Evolutionary conservation across 1,139 yeast genomes (phyloP).

Genomic region (Yamadazyma friedrichii): DNA sequence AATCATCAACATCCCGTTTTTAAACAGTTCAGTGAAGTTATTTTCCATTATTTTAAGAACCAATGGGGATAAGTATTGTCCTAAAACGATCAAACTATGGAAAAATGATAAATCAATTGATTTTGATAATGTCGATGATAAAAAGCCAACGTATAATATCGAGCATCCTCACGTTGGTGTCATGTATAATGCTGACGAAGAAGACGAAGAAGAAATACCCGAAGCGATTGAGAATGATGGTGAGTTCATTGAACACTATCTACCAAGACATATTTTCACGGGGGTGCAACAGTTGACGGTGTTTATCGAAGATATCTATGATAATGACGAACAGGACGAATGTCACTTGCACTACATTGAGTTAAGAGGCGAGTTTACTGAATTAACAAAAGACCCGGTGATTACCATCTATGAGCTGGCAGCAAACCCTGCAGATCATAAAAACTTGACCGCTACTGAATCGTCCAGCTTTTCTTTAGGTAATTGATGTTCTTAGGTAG

Average conservation of each 20-base stretch:
- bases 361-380: slow-evolving; percentile 75
- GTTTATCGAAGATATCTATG: slow-evolving; percentile 67
- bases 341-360: slow-evolving; percentile 70
- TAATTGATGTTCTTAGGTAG: slow-evolving; percentile 7
- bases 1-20: slow-evolving; percentile 68
- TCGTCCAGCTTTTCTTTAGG: slow-evolving; percentile 8
- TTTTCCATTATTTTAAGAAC: slow-evolving; percentile 73
- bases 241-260: slow-evolving; percentile 77
- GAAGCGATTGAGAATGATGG: slow-evolving; percentile 31
- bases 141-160: slow-evolving; percentile 51
- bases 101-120: slow-evolving; percentile 69
- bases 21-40: slow-evolving; percentile 71
- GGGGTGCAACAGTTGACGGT: slow-evolving; percentile 68
- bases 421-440: slow-evolving; percentile 90
- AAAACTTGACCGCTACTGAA: slow-evolving; percentile 18
- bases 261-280: slow-evolving; percentile 74
- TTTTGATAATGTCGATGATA: slow-evolving; percentile 57
- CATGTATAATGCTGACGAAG: slow-evolving; percentile 29
- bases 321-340: slow-evolving; percentile 56
- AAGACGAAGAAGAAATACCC: slow-evolving; percentile 39
- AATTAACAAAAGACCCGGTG: slow-evolving; percentile 63
- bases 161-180: slow-evolving; percentile 66
- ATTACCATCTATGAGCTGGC: slow-evolving; percentile 83
- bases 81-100: slow-evolving; percentile 65
- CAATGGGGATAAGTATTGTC: slow-evolving; percentile 62